Base-by-base conservation (phyloP, 306 rosid species). In the Rubus parviflorus region DNA sequence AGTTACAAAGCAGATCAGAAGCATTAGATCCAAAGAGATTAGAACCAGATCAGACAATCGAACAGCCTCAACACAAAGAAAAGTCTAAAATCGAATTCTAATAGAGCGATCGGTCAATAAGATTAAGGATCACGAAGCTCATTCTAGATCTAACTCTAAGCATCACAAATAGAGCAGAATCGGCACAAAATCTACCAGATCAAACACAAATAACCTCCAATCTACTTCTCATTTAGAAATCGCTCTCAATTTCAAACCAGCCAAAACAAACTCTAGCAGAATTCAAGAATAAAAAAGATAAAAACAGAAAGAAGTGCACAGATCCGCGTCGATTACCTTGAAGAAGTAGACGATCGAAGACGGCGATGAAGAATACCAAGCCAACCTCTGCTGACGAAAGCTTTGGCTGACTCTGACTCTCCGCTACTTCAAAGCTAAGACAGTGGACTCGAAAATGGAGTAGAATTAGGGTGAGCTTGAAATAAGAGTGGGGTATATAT, bases 21-120 rank as follows among this genome's bases (percentile, higher is more conserved):
- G 19, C 25, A 38, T 14, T 6, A 80, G 78, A 85, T 78, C 78
- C 76, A 25, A 46, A 42, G 10, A 37, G 6, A 43, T 40, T 56
- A 74, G 56, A 74, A 43, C 9, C 68, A 88, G 81, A 85, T 86
- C 88, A 85, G 79, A 53, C 68, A 49, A 63, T 40, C 67, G 79
- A 79, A 49, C 80, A 8, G 42, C n/a, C 71, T 4, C 75, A 54
- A 76, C 68, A 43, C 51, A 56, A 19, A 52, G 10, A 56, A 81
- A 52, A 40, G 3, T 12, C 63, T n/a, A 12, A 45, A 70, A 47
- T 38, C 45, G 5, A 12, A 74, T 52, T 19, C 17, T 7, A 41
- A 52, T 2, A 8, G 8, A 38, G 19, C 49, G 37, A 76, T 66
- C 76, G 25, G 22, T 4, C 52, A 22, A 7, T 45, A 2, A n/a